phyloP scores from a whole-genome alignment of 2,329 filamentous ascomycete genomes.

The Exophiala calicioides region DNA sequence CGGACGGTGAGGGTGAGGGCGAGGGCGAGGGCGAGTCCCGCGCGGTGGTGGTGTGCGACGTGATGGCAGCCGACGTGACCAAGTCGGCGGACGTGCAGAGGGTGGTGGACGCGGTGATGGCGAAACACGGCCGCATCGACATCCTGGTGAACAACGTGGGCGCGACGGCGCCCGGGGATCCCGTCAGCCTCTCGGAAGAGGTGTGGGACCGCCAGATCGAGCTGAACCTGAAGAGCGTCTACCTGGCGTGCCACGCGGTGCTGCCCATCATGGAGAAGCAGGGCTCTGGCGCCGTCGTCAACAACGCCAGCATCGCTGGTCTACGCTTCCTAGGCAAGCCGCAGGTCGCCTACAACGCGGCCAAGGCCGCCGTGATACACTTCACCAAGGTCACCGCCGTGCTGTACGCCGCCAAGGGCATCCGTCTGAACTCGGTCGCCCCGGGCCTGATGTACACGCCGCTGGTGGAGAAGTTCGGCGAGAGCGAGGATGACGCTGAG shows the following conservation, averaged over 20 bases:
- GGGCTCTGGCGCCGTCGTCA: slow-evolving; percentile 46
- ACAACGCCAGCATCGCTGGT: slow-evolving; percentile 55
- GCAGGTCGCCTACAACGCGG: slow-evolving; percentile 56
- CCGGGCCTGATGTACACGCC: slow-evolving; percentile 61
- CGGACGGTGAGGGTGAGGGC: background rate
- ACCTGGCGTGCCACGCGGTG: slow-evolving; percentile 54
- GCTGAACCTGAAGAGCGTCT: slow-evolving; percentile 59
- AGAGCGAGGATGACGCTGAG: background rate
- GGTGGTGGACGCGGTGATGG: slow-evolving; percentile 53
- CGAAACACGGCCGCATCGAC: slow-evolving; percentile 56
- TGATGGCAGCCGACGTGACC: slow-evolving; percentile 47
- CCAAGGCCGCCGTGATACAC: slow-evolving; percentile 55
- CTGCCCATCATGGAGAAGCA: slow-evolving; percentile 58
- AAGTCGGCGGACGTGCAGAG: slow-evolving; percentile 51
- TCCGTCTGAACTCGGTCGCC: slow-evolving; percentile 57
- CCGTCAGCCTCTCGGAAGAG: slow-evolving; percentile 48
- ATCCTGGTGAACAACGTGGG: slow-evolving; percentile 62
- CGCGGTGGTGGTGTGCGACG: background rate
- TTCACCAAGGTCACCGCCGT: slow-evolving; percentile 54
- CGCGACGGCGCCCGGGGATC: slow-evolving; percentile 51
- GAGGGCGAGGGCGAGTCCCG: background rate
- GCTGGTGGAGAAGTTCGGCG: slow-evolving; percentile 41
- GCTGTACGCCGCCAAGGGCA: slow-evolving; percentile 42
- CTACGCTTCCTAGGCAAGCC: slow-evolving; percentile 54
- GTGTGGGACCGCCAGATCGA: slow-evolving; percentile 54